Evolutionary conservation across 163 green algal genomes (phyloP).

Genomic region (Scenedesmus sp.): DNA sequence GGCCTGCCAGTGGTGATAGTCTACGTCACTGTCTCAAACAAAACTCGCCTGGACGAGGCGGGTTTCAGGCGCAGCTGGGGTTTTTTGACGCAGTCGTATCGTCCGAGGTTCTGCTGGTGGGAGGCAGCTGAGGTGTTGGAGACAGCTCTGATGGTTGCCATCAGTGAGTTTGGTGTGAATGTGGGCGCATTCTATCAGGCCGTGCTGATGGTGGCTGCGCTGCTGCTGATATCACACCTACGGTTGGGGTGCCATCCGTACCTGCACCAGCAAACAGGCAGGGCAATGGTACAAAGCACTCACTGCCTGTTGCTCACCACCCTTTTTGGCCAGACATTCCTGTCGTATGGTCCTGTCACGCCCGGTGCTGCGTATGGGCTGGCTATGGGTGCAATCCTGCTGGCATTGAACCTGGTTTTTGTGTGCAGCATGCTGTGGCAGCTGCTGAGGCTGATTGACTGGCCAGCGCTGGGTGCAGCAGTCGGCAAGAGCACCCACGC

Average conservation of each 20-base stretch:
- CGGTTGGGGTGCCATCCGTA: not conserved
- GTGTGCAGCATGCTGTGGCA: not conserved
- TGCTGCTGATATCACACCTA: slow-evolving; percentile 55
- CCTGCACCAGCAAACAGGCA: not conserved
- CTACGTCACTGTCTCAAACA: not conserved
- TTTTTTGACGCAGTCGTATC: not conserved
- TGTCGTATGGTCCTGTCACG: not conserved
- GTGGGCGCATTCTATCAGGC: slow-evolving; percentile 5
- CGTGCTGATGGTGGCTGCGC: slow-evolving; percentile 48
- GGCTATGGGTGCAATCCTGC: not conserved
- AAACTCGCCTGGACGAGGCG: not conserved
- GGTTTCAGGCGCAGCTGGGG: not conserved
- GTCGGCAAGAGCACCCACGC: too few species aligned
- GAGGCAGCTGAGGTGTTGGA: not conserved
- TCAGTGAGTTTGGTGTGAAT: slow-evolving; percentile 29
- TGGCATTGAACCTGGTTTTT: not conserved
- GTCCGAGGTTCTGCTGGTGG: slow-evolving; percentile 3
- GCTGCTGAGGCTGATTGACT: not conserved
- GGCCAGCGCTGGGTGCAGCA: slow-evolving; percentile 50
- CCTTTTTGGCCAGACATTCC: not conserved
- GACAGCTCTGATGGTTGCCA: not conserved
- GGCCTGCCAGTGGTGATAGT: slow-evolving; percentile 31
- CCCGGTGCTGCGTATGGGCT: slow-evolving; percentile 9
- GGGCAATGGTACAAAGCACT: not conserved
- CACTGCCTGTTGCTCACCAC: slow-evolving; percentile 3